Conservation (phyloP, 2,329 filamentous ascomycete species). For the Penicillium palitans region DNA sequence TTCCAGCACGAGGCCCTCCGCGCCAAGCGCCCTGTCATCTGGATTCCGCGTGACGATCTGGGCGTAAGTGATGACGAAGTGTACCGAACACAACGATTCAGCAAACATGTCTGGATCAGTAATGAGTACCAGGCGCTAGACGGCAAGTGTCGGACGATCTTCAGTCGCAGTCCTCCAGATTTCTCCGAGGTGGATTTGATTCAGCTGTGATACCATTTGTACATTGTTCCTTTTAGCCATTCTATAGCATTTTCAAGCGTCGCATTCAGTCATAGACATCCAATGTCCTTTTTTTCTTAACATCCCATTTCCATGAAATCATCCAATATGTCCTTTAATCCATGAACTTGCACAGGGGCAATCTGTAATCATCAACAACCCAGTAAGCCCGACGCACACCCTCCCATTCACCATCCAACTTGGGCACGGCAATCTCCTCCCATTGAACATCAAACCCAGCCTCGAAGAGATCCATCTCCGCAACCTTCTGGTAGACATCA, state of each 20-base stretch:
- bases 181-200: slow-evolving; percentile 88
- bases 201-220: slow-evolving; percentile 57
- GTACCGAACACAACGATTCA: slow-evolving; percentile 71
- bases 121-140: slow-evolving; percentile 90
- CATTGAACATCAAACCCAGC: slow-evolving; percentile 88
- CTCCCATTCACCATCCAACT: slow-evolving; percentile 77
- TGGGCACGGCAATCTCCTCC: slow-evolving; percentile 73
- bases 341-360: slow-evolving; percentile 46
- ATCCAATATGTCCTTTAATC: slow-evolving; percentile 22
- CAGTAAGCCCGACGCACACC: slow-evolving; percentile 88
- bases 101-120: slow-evolving; percentile 83
- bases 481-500: slow-evolving; percentile 90
- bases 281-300: slow-evolving; percentile 7
- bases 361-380: slow-evolving; percentile 65
- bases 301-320: background rate
- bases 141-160: slow-evolving; percentile 77
- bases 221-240: slow-evolving; percentile 16
- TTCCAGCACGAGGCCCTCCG: slow-evolving; percentile 89
- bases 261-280: slow-evolving; percentile 24
- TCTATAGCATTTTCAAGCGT: slow-evolving; percentile 26
- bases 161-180: slow-evolving; percentile 81
- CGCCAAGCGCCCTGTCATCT: slow-evolving; percentile 80
- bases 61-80: slow-evolving; percentile 93
- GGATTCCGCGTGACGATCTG: slow-evolving; percentile 88
- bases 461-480: slow-evolving; percentile 86